A percentile compares a stretch with the other conserved stretches of the same genome.
Conservation (phyloP, 345 rosid genomes). For the Eucalyptus victrix region DNA sequence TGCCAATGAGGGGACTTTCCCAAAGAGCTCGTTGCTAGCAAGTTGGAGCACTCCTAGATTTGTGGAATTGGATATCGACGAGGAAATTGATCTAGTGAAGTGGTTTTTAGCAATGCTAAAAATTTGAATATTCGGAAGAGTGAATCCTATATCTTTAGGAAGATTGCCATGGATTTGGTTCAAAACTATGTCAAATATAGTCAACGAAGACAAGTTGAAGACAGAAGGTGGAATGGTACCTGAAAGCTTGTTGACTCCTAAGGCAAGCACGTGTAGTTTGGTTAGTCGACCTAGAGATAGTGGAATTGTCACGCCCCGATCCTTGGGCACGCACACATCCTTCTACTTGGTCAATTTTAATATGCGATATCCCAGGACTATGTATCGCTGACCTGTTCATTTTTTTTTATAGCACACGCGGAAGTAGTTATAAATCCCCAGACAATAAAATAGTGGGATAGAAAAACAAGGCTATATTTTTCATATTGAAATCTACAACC, state of each 20-base stretch:
- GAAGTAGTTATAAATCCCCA: too few relatives aligned
- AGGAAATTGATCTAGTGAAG: background rate
- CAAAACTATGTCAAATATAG: fast-evolving
- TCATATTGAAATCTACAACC: too few relatives aligned
- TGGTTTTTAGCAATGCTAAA: background rate
- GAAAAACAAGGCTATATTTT: too few relatives aligned
- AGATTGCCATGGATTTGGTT: conserved; percentile 7
- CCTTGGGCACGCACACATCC: too few relatives aligned
- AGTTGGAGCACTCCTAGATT: background rate
- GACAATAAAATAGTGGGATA: too few relatives aligned
- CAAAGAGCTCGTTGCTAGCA: background rate
- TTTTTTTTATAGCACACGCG: too few relatives aligned
- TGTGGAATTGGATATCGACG: background rate
- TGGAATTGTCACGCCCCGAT: background rate
- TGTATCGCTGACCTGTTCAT: too few relatives aligned
- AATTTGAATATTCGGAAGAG: background rate
- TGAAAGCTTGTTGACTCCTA: background rate
- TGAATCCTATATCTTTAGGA: background rate
- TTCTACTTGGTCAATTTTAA: too few relatives aligned
- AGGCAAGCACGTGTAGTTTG: fast-evolving
- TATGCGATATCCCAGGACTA: too few relatives aligned
- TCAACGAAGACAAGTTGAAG: conserved; percentile 5
- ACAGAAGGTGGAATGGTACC: conserved; percentile 5
- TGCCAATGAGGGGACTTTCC: background rate
- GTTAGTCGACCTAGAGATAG: background rate